A percentile compares a stretch with the other conserved stretches of the same genome.
These are phyloP conservation scores for Eucalyptus tenuipes DNA, from an alignment of 345 rosid genomes.

Conservation along the genomic window DNA sequence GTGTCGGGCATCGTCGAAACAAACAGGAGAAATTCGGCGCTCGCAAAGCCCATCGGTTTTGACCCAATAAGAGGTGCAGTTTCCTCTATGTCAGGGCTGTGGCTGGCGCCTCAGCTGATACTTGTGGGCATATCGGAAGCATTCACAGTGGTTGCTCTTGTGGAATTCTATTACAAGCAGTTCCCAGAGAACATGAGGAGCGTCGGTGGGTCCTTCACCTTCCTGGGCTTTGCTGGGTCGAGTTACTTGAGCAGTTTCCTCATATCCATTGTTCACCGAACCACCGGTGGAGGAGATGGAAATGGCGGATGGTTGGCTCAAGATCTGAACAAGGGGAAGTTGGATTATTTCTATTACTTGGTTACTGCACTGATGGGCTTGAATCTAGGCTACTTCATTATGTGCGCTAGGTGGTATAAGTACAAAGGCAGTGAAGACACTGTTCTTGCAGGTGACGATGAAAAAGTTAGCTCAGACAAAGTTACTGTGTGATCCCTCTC, in stretches of 20 bases:
- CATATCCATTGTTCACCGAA: conserved; percentile 14
- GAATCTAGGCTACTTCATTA: conserved; percentile 15
- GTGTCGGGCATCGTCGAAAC: conserved; percentile 36
- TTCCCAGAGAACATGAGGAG: conserved; percentile 53
- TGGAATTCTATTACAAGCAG: conserved; percentile 43
- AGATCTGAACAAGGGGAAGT: conserved; percentile 29
- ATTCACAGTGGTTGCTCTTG: conserved; percentile 6
- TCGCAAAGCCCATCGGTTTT: conserved; percentile 34
- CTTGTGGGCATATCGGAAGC: conserved; percentile 43
- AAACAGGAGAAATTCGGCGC: conserved; percentile 23
- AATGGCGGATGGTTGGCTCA: conserved; percentile 20
- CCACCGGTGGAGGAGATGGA: neutral
- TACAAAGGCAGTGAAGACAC: conserved; percentile 10
- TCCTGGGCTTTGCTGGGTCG: conserved; percentile 12
- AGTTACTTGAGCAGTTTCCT: conserved; percentile 22
- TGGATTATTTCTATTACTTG: conserved; percentile 29
- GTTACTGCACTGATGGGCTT: conserved; percentile 13
- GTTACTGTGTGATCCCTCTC: neutral
- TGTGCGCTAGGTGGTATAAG: conserved; percentile 24
- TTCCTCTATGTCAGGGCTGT: conserved; percentile 39
- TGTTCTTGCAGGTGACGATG: neutral
- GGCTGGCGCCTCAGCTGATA: conserved; percentile 41
- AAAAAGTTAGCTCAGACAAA: neutral
- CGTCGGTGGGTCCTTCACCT: conserved; percentile 16
- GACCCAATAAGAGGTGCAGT: conserved; percentile 25